These are phyloP conservation scores for Aphanomyces euteiches DNA, from an alignment of 352 stramenopile species.

Conservation along the genomic window DNA sequence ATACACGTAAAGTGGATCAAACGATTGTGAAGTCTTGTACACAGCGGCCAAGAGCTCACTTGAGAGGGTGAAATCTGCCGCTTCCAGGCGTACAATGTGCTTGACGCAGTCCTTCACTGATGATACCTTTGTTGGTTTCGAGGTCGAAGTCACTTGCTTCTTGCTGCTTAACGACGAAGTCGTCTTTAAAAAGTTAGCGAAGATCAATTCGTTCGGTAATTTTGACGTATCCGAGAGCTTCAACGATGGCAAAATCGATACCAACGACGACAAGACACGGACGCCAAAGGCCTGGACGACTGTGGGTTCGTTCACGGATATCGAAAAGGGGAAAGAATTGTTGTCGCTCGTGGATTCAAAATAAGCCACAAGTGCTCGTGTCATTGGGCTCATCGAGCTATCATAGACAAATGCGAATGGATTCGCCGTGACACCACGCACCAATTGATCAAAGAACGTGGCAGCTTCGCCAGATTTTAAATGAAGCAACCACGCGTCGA, in stretches of 20 bases:
- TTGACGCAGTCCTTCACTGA: not conserved
- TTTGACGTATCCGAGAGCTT: not conserved
- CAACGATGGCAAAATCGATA: not conserved
- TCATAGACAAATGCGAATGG: slow-evolving; percentile 46
- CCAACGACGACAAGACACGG: not conserved
- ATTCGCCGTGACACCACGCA: slow-evolving; percentile 45
- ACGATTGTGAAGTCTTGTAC: not conserved
- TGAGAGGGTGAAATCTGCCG: slow-evolving; percentile 7
- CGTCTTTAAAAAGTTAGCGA: not conserved
- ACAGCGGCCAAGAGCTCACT: not conserved
- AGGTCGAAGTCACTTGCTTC: not conserved
- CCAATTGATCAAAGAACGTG: slow-evolving; percentile 46
- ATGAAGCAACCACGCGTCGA: slow-evolving; percentile 21
- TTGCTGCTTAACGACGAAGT: slow-evolving; percentile 4
- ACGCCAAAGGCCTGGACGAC: slow-evolving; percentile 5
- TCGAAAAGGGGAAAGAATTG: not conserved
- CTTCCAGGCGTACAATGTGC: not conserved
- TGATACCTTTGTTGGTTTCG: not conserved
- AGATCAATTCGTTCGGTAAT: not conserved
- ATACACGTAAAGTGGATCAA: not conserved
- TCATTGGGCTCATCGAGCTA: slow-evolving; percentile 44
- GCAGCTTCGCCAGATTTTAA: not conserved
- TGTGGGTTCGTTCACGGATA: not conserved
- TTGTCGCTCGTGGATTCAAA: slow-evolving; percentile 31
- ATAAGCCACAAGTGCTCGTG: slow-evolving; percentile 50